Evolutionary conservation across 176 grass and related monocot genomes (phyloP).

Genomic region (Aegilops sharonensis): DNA sequence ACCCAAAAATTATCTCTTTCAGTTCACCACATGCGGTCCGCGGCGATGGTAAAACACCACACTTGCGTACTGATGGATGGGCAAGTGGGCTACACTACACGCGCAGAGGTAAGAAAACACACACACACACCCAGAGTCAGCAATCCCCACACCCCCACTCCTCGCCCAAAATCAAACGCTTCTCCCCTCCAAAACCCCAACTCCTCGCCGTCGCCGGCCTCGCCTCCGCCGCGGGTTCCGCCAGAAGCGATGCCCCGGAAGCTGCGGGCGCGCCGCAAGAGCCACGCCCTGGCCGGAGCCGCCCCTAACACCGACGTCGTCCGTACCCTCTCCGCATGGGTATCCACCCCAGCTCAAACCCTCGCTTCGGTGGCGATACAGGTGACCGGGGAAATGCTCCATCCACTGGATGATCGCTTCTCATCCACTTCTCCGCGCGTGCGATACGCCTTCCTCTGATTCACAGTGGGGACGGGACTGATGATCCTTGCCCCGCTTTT

Average conservation of each 20-base stretch:
- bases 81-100: no score
- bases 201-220: neutral
- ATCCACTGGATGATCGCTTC: neutral
- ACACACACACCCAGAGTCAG: neutral
- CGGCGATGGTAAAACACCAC: no score
- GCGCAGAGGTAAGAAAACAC: no score
- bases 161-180: neutral
- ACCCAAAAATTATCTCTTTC: no score
- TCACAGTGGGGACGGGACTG: neutral
- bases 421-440: neutral
- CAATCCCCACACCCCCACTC: neutral
- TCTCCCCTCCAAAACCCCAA: neutral
- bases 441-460: neutral
- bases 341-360: neutral
- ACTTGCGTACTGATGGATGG: no score
- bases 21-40: no score
- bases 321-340: conserved; percentile 31
- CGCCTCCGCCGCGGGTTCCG: no score
- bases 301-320: conserved; percentile 25
- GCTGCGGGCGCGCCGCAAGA: conserved; percentile 43
- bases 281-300: conserved; percentile 29
- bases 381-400: neutral
- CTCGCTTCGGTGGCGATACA: neutral
- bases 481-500: neutral
- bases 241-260: conserved; percentile 30